phyloP scores from a whole-genome alignment of 768 basidiomycete species.

The Tricholoma terreum region DNA sequence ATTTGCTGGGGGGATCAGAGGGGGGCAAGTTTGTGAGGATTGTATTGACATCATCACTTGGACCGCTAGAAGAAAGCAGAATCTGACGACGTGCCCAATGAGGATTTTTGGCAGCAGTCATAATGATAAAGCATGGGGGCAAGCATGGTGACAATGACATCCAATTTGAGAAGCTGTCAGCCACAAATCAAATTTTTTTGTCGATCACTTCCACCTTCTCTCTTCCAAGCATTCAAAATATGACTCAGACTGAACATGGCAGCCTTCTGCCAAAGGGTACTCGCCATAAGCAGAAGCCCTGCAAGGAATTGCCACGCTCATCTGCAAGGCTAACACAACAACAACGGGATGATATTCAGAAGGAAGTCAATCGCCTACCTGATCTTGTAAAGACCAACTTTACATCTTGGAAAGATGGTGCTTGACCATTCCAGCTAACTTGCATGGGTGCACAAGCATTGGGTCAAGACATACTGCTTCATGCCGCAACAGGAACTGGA shows the following conservation, averaged over 20 bases:
- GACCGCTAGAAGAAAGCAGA: background rate
- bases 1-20: background rate
- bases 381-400: conserved; percentile 12
- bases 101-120: no score
- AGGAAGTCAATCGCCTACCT: conserved; percentile 8
- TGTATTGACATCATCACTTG: background rate
- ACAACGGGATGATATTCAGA: background rate
- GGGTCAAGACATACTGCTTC: conserved; percentile 29
- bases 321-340: conserved; percentile 1
- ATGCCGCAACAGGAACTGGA: conserved; percentile 35
- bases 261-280: no score
- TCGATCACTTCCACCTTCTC: no score
- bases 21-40: background rate
- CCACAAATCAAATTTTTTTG: no score
- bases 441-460: conserved; percentile 30
- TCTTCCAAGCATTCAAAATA: no score
- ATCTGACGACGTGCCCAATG: no score
- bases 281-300: no score
- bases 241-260: no score
- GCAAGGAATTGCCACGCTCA: no score
- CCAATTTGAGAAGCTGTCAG: no score
- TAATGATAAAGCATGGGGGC: no score
- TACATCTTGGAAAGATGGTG: conserved; percentile 17
- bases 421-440: conserved; percentile 27
- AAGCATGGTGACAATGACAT: no score